Evolutionary conservation across 176 grass and related monocot genomes (phyloP).

Genomic region (Neostapfia colusana): DNA sequence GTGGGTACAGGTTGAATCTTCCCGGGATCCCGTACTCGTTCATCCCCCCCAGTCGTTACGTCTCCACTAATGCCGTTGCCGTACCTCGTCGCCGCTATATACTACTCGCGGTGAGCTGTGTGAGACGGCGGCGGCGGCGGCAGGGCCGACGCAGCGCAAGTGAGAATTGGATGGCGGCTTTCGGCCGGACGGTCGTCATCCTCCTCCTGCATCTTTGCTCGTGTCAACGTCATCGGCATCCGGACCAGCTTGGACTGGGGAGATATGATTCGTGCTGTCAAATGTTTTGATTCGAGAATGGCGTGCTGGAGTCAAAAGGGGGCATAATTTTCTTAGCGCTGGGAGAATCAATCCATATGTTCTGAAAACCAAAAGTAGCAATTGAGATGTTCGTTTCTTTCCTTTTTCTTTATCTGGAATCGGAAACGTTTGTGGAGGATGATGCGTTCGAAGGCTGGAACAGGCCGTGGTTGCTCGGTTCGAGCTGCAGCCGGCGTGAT

Average conservation of each 20-base stretch:
- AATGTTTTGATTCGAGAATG: background rate
- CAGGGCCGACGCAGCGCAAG: background rate
- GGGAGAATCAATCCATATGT: background rate
- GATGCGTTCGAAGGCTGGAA: background rate
- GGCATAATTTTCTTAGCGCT: background rate
- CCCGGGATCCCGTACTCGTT: slow-evolving; percentile 52
- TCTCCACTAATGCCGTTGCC: background rate
- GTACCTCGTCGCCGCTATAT: background rate
- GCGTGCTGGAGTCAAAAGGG: no score
- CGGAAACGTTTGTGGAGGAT: background rate
- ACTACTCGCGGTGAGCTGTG: background rate
- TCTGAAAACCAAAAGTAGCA: background rate
- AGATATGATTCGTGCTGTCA: background rate
- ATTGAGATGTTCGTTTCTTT: no score
- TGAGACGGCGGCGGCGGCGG: background rate
- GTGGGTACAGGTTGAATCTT: slow-evolving; percentile 28
- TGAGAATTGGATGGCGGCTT: slow-evolving; percentile 8
- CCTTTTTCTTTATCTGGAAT: no score
- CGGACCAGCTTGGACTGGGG: background rate
- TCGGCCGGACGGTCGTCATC: background rate
- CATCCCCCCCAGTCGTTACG: background rate
- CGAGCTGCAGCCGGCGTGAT: no score
- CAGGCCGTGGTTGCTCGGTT: no score
- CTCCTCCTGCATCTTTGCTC: background rate
- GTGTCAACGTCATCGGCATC: slow-evolving; percentile 12